These are phyloP conservation scores for Macrophomina tecta DNA, from an alignment of 2,329 filamentous ascomycete genomes.

Conservation along the genomic window DNA sequence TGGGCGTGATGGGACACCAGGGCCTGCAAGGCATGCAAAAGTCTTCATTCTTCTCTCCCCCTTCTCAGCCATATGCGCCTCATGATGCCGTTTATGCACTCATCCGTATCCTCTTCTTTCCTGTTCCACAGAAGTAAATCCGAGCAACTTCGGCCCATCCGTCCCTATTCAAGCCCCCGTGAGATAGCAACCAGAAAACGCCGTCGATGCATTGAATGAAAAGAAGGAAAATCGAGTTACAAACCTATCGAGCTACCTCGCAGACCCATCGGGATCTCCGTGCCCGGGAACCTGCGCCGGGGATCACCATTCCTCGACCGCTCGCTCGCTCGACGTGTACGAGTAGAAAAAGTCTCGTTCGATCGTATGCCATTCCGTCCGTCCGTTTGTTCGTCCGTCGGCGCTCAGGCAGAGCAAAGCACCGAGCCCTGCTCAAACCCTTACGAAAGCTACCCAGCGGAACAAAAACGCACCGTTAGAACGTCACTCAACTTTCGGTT, in stretches of 20 bases:
- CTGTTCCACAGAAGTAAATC: background rate
- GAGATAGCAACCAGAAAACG: background rate
- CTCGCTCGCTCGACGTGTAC: background rate
- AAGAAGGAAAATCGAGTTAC: background rate
- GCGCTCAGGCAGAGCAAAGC: background rate
- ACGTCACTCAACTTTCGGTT: background rate
- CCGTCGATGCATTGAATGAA: constrained; percentile 6
- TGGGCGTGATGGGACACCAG: no score
- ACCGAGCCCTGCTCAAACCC: background rate
- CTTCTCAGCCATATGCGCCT: background rate
- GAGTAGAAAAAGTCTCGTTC: background rate
- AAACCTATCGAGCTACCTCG: constrained; percentile 10
- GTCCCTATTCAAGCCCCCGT: background rate
- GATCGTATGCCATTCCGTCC: background rate
- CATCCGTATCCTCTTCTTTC: background rate
- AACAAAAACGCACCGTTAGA: background rate
- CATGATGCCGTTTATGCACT: background rate
- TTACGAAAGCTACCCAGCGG: constrained; percentile 9
- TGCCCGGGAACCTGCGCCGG: background rate
- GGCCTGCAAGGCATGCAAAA: no score
- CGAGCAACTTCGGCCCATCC: background rate
- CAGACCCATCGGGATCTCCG: background rate
- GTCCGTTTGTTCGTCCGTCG: background rate
- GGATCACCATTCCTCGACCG: background rate
- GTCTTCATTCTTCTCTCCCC: background rate